Evolutionary conservation across 129 eudicot genomes (phyloP).

Genomic region (Kitagawia praeruptora): DNA sequence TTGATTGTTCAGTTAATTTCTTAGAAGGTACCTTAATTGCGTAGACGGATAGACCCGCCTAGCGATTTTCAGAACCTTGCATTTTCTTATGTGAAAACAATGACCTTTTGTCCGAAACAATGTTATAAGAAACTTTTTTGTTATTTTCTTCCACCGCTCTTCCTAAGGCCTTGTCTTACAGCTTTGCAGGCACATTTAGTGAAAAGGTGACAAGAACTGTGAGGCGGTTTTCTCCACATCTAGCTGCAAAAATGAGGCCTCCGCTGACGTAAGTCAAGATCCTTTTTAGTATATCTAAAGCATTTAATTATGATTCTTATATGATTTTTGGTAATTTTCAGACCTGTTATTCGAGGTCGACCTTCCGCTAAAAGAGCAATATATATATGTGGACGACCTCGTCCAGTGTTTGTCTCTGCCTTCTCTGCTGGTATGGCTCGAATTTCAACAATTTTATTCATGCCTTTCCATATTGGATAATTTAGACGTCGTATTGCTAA

Average conservation of each 20-base stretch:
- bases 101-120: background rate
- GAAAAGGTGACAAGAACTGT: slow-evolving; percentile 86
- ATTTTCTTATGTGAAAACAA: background rate
- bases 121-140: background rate
- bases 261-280: slow-evolving; percentile 64
- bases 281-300: slow-evolving; percentile 1
- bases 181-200: slow-evolving; percentile 92
- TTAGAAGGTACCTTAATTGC: background rate
- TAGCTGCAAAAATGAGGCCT: slow-evolving; percentile 99
- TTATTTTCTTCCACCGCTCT: background rate
- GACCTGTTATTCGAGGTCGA: slow-evolving; percentile 98
- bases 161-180: slow-evolving; percentile 27
- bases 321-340: slow-evolving; percentile 16
- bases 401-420: slow-evolving; percentile 62
- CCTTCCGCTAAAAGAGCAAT: slow-evolving; percentile 87
- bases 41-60: background rate
- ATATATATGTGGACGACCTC: slow-evolving; percentile 83
- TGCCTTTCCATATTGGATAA: background rate
- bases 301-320: slow-evolving; percentile 16
- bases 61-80: background rate
- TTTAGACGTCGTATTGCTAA: slow-evolving; percentile 10
- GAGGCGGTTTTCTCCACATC: slow-evolving; percentile 77
- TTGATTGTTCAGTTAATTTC: background rate
- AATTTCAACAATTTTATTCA: background rate
- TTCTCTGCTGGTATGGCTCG: slow-evolving; percentile 50